Evolutionary conservation across 2,329 filamentous ascomycete genomes (phyloP).

Genomic region (Talaromyces sp.): DNA sequence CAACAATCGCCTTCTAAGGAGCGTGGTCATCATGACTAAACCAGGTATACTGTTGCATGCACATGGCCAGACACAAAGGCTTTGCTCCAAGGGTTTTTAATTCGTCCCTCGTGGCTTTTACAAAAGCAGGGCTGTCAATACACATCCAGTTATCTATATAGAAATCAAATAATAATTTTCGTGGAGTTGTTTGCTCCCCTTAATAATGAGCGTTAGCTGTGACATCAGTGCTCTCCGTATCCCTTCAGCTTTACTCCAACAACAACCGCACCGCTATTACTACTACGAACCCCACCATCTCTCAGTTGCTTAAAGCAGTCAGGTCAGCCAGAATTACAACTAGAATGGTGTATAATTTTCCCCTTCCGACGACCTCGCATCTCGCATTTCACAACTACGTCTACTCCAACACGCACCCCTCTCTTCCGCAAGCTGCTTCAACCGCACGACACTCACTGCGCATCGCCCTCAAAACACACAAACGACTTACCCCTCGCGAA

Average conservation of each 20-base stretch:
- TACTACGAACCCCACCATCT: background rate
- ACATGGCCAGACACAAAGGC: background rate
- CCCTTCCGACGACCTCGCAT: conserved; percentile 81
- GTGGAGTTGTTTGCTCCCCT: background rate
- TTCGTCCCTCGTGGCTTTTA: background rate
- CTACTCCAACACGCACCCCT: conserved; percentile 77
- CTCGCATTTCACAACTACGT: conserved; percentile 76
- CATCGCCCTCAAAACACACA: conserved; percentile 80
- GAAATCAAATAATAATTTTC: background rate
- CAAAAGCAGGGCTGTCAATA: background rate
- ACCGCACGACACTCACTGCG: conserved; percentile 78
- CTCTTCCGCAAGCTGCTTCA: conserved; percentile 73
- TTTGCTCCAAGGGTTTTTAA: background rate
- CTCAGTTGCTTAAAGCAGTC: background rate
- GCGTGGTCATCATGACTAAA: background rate
- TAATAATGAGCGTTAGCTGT: conserved; percentile 1
- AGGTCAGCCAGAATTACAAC: background rate
- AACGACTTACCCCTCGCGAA: conserved; percentile 67
- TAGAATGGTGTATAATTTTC: conserved; percentile 81
- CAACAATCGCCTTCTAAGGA: background rate
- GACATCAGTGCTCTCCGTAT: conserved; percentile 11
- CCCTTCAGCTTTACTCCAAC: background rate
- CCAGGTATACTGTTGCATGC: background rate
- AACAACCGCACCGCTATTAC: background rate
- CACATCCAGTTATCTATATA: background rate